These are phyloP conservation scores for Heliamphora pulchella DNA, from an alignment of 179 eudicot species.

Conservation along the genomic window DNA sequence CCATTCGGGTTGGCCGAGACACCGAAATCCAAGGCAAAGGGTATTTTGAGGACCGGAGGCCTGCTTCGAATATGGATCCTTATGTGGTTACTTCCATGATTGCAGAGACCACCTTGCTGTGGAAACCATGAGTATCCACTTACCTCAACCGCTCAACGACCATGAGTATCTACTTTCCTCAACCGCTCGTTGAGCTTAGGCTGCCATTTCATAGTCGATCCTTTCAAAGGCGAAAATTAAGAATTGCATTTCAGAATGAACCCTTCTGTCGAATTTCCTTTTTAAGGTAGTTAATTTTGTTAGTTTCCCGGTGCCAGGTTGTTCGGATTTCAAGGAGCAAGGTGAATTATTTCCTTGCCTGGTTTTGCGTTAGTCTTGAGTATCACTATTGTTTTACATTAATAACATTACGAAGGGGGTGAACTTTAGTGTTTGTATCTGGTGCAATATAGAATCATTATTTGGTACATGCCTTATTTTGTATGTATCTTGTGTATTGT, in stretches of 20 bases:
- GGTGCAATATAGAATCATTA: too few relatives aligned
- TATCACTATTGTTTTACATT: too few relatives aligned
- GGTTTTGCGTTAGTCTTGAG: too few relatives aligned
- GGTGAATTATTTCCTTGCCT: too few relatives aligned
- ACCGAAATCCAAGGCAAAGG: constrained; percentile 48
- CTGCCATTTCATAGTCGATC: background rate
- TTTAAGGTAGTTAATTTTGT: background rate
- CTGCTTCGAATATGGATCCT: constrained; percentile 52
- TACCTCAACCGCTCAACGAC: background rate
- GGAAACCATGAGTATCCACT: constrained; percentile 23
- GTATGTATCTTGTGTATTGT: too few relatives aligned
- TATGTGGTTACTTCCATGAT: constrained; percentile 52
- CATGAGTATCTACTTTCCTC: constrained; percentile 7
- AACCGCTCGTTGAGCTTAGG: too few relatives aligned
- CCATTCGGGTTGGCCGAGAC: constrained; percentile 41
- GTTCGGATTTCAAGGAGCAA: too few relatives aligned
- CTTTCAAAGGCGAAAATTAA: background rate
- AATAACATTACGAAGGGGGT: too few relatives aligned
- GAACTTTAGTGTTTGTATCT: too few relatives aligned
- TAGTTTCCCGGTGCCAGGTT: too few relatives aligned
- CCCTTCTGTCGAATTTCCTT: background rate
- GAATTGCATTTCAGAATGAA: background rate
- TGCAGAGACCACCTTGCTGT: constrained; percentile 46
- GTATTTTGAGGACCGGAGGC: constrained; percentile 54
- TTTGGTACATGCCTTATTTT: too few relatives aligned